Percentiles rank a stretch among this genome's conserved stretches.
Conservation (phyloP, 306 rosid species). For the Potentilla sterilis region DNA sequence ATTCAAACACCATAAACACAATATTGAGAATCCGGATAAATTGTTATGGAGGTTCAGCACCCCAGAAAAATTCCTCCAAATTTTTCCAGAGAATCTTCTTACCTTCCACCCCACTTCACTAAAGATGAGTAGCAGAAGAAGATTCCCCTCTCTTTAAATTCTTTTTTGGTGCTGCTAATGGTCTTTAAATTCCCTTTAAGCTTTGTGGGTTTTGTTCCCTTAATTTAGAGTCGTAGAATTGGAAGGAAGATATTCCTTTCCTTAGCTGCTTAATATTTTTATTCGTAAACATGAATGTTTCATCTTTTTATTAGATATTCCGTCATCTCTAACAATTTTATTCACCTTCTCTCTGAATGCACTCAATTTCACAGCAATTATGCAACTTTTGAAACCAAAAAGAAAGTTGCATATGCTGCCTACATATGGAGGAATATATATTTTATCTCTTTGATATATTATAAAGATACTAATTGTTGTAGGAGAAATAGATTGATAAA, state of each 20-base stretch:
- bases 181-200: constrained; percentile 47
- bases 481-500: too few species aligned
- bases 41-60: constrained; percentile 30
- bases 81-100: constrained; percentile 79
- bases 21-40: constrained; percentile 25
- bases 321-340: constrained; percentile 13
- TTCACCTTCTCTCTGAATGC: constrained; percentile 42
- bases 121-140: constrained; percentile 81
- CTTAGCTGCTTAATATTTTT: constrained; percentile 58
- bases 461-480: constrained; percentile 51
- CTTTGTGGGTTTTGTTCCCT: constrained; percentile 67
- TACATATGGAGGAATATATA: constrained; percentile 10
- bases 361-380: constrained; percentile 71
- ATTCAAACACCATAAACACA: constrained; percentile 3
- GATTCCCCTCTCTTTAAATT: constrained; percentile 70
- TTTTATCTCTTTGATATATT: neutral
- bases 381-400: constrained; percentile 67
- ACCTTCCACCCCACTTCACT: constrained; percentile 96
- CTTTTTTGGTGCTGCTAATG: constrained; percentile 41
- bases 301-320: constrained; percentile 64
- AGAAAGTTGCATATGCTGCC: constrained; percentile 66
- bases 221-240: constrained; percentile 87
- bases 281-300: constrained; percentile 69
- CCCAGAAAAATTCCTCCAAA: constrained; percentile 39
- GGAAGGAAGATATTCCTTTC: constrained; percentile 91